Evolutionary conservation across 2,329 filamentous ascomycete species (phyloP).

Genomic region (Hansfordia pulvinata): DNA sequence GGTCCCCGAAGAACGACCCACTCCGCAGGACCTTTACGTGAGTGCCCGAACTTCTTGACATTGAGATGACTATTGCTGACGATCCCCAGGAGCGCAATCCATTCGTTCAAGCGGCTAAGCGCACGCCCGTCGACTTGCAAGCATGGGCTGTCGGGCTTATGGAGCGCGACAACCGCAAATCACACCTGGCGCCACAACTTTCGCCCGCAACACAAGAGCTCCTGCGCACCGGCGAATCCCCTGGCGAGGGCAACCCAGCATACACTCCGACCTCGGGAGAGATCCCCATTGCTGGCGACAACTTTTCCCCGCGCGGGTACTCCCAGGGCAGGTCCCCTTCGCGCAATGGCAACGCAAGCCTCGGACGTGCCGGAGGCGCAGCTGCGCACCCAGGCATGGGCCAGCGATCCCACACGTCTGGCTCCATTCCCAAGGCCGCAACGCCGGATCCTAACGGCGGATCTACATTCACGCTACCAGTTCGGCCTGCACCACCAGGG

Average conservation of each 20-base stretch:
- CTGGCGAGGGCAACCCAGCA: conserved; percentile 27
- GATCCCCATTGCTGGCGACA: conserved; percentile 50
- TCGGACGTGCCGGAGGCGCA: conserved; percentile 30
- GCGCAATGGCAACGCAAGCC: conserved; percentile 30
- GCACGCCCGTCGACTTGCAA: conserved; percentile 84
- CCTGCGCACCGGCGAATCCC: conserved; percentile 50
- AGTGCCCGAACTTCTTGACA: conserved; percentile 18
- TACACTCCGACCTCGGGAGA: conserved; percentile 58
- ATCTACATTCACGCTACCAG: conserved; percentile 47
- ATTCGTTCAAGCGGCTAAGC: conserved; percentile 91
- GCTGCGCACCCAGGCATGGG: conserved; percentile 38
- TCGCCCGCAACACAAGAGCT: conserved; percentile 69
- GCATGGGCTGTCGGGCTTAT: conserved; percentile 92
- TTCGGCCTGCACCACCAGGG: conserved; percentile 47
- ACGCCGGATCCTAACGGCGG: conserved; percentile 26
- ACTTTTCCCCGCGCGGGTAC: conserved; percentile 39
- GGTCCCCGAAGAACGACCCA: conserved; percentile 75
- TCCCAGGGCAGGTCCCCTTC: conserved; percentile 36
- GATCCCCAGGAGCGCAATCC: conserved; percentile 65
- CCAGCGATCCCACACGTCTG: conserved; percentile 34
- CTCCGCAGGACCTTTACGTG: conserved; percentile 86
- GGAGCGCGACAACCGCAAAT: conserved; percentile 91
- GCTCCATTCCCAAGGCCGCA: conserved; percentile 34
- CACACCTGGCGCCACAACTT: conserved; percentile 70
- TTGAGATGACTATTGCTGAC: conserved; percentile 10